Conservation (phyloP, 768 basidiomycete genomes). For the Sistotremastrum niveocremeum region DNA sequence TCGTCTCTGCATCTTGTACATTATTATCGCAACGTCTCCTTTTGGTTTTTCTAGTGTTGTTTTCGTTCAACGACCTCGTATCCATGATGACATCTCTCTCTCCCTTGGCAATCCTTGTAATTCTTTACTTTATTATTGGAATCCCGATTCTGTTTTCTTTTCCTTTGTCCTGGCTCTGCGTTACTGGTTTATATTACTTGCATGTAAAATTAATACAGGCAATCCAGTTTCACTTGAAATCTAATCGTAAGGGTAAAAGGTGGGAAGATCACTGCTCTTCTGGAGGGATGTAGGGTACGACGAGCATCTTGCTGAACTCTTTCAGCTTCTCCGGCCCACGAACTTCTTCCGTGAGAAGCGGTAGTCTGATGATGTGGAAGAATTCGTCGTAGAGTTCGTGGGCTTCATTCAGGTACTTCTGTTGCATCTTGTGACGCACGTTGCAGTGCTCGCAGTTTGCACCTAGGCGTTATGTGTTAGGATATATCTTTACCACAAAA, state of each 20-base stretch:
- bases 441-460: constrained; percentile 93
- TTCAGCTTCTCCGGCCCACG: constrained; percentile 88
- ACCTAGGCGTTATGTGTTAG: constrained; percentile 27
- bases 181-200: too few relatives aligned
- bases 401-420: constrained; percentile 92
- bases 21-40: too few relatives aligned
- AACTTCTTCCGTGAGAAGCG: constrained; percentile 92
- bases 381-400: constrained; percentile 97
- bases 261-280: constrained; percentile 4
- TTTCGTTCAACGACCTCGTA: too few relatives aligned
- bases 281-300: constrained; percentile 57
- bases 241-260: neutral
- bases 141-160: too few relatives aligned
- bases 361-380: constrained; percentile 92
- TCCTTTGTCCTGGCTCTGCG: too few relatives aligned
- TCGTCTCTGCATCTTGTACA: too few relatives aligned
- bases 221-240: neutral
- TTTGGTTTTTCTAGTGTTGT: too few relatives aligned
- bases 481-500: neutral
- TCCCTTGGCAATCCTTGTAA: too few relatives aligned
- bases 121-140: too few relatives aligned
- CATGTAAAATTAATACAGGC: too few relatives aligned
- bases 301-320: constrained; percentile 86
- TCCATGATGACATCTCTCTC: too few relatives aligned
- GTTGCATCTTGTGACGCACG: constrained; percentile 94